phyloP scores from a whole-genome alignment of 83 land plant species.

The Diphasiastrum complanatum region DNA sequence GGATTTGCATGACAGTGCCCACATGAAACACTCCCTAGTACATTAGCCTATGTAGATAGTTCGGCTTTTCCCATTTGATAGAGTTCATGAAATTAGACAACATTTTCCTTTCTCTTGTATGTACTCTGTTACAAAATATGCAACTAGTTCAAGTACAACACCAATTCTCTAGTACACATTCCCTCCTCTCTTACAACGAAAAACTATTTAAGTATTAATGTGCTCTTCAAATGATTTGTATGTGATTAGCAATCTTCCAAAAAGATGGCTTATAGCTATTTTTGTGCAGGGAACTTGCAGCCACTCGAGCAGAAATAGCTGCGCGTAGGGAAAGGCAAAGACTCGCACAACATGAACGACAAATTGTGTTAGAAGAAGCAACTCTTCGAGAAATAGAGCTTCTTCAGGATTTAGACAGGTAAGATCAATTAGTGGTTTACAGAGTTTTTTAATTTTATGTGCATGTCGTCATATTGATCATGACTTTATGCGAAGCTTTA shows the following conservation, averaged over 20 bases:
- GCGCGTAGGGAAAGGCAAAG: constrained; percentile 72
- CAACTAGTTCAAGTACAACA: too few species aligned
- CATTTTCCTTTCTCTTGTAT: too few species aligned
- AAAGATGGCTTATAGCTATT: background rate
- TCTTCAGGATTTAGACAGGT: constrained; percentile 92
- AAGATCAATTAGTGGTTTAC: background rate
- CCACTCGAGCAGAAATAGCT: constrained; percentile 50
- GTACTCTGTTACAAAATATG: too few species aligned
- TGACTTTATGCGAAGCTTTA: background rate
- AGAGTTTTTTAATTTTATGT: background rate
- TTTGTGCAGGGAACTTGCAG: constrained; percentile 50
- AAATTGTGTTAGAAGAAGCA: constrained; percentile 66
- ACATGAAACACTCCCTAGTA: too few species aligned
- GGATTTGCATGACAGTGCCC: too few species aligned
- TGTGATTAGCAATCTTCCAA: too few species aligned
- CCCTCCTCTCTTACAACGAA: too few species aligned
- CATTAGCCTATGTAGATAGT: too few species aligned
- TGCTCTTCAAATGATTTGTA: background rate
- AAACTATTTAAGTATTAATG: too few species aligned
- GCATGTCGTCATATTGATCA: background rate
- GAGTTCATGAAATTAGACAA: too few species aligned
- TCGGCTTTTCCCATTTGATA: too few species aligned
- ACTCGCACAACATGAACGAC: constrained; percentile 49
- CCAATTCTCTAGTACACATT: too few species aligned
- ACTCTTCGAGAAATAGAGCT: constrained; percentile 71